phyloP scores from a whole-genome alignment of 164 flowering plant species.

The Macadamia integrifolia region DNA sequence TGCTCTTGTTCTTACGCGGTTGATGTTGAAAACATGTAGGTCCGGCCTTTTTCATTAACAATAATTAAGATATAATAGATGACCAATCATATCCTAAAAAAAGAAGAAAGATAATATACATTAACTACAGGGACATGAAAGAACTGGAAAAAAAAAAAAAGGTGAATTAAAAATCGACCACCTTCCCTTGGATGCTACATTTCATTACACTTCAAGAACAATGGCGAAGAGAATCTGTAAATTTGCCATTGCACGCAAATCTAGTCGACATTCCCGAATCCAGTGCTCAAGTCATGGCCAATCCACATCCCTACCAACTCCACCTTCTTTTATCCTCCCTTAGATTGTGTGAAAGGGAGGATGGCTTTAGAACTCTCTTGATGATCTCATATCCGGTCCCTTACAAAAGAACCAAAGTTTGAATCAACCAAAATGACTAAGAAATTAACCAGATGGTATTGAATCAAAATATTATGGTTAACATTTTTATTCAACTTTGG shows the following conservation, averaged over 20 bases:
- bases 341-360: neutral
- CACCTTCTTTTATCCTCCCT: neutral
- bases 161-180: neutral
- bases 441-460: too few species aligned
- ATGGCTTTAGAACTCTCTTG: slow-evolving; percentile 6
- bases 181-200: neutral
- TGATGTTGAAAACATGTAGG: neutral
- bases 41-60: neutral
- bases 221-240: slow-evolving; percentile 7
- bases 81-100: too few species aligned
- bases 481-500: too few species aligned
- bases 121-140: neutral
- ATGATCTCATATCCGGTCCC: too few species aligned
- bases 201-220: neutral
- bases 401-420: neutral
- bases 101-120: too few species aligned
- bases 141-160: neutral
- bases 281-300: neutral
- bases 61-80: neutral
- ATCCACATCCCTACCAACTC: neutral
- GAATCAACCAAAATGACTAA: neutral
- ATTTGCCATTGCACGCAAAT: slow-evolving; percentile 13
- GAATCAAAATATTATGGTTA: too few species aligned
- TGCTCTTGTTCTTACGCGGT: too few species aligned
- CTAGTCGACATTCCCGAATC: slow-evolving; percentile 15